A percentile compares a stretch with the other conserved stretches of the same genome.
phyloP scores from a whole-genome alignment of 2,329 filamentous ascomycete species.

The Raffaelea arxii region DNA sequence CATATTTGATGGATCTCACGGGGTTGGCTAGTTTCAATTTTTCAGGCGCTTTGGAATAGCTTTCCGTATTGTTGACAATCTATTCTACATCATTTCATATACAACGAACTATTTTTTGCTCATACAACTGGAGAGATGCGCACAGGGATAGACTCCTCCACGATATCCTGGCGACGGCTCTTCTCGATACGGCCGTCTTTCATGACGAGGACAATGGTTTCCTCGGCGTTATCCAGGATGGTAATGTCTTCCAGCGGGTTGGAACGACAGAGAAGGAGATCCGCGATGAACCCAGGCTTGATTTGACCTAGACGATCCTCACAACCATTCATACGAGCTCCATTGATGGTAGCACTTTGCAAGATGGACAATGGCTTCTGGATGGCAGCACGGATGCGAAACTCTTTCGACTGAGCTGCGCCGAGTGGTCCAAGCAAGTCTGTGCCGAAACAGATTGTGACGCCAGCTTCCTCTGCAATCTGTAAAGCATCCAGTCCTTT shows the following conservation, averaged over 20 bases:
- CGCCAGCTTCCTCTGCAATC: slow-evolving; percentile 37
- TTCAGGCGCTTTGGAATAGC: background rate
- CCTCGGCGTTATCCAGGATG: slow-evolving; percentile 35
- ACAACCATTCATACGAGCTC: slow-evolving; percentile 33
- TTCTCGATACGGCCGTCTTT: slow-evolving; percentile 38
- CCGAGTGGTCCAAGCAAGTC: slow-evolving; percentile 42
- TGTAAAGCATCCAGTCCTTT: slow-evolving; percentile 33
- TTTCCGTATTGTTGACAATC: background rate
- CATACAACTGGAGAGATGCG: background rate
- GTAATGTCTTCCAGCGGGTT: slow-evolving; percentile 44
- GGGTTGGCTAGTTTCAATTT: background rate
- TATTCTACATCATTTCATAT: background rate
- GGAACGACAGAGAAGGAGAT: slow-evolving; percentile 36
- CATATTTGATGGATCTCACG: slow-evolving; percentile 1
- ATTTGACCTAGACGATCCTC: slow-evolving; percentile 37
- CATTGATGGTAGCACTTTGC: slow-evolving; percentile 39
- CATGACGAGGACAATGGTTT: slow-evolving; percentile 35
- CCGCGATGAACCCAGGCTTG: slow-evolving; percentile 35
- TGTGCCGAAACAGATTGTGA: slow-evolving; percentile 43
- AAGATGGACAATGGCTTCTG: slow-evolving; percentile 33
- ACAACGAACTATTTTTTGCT: too few species aligned
- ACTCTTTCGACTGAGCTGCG: slow-evolving; percentile 38
- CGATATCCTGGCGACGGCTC: slow-evolving; percentile 10
- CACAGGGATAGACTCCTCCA: background rate
- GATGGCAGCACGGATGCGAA: slow-evolving; percentile 32